A percentile compares a stretch with the other conserved stretches of the same genome.
Conservation (phyloP, 768 basidiomycete species). For the Pleurotus eryngii region DNA sequence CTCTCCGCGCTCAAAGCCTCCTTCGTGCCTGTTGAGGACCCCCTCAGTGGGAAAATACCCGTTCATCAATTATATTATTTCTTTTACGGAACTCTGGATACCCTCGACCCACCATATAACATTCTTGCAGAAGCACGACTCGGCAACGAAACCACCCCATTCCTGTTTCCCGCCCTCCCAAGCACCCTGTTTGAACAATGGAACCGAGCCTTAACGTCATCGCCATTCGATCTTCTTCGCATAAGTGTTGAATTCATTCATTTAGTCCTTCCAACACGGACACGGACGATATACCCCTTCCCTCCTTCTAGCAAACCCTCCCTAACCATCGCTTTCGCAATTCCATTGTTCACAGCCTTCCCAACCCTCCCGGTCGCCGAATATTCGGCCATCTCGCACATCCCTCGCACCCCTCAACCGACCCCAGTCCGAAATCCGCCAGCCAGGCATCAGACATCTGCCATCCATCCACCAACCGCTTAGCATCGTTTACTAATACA, state of each 20-base stretch:
- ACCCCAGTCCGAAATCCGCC: no score
- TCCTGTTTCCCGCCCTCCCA: no score
- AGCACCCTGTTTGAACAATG: no score
- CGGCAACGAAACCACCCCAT: no score
- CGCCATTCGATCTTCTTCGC: no score
- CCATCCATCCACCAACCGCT: not conserved
- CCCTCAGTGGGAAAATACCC: not conserved
- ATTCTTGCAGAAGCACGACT: no score
- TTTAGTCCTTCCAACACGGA: no score
- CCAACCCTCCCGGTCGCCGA: not conserved
- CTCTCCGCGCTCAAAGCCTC: conserved; percentile 53
- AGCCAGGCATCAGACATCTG: no score
- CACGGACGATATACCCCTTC: conserved; percentile 2
- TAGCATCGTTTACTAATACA: not conserved
- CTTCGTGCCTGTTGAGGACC: conserved; percentile 48
- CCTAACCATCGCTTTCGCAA: not conserved
- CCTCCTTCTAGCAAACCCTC: not conserved
- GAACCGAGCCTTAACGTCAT: no score
- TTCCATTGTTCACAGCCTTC: not conserved
- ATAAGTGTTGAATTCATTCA: no score
- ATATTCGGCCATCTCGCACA: not conserved
- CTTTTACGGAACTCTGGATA: no score
- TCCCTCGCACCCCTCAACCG: not conserved
- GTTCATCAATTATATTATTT: not conserved
- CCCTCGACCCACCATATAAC: no score